phyloP scores from a whole-genome alignment of 2,329 filamentous ascomycete genomes.

The Paraphoma chrysanthemicola region DNA sequence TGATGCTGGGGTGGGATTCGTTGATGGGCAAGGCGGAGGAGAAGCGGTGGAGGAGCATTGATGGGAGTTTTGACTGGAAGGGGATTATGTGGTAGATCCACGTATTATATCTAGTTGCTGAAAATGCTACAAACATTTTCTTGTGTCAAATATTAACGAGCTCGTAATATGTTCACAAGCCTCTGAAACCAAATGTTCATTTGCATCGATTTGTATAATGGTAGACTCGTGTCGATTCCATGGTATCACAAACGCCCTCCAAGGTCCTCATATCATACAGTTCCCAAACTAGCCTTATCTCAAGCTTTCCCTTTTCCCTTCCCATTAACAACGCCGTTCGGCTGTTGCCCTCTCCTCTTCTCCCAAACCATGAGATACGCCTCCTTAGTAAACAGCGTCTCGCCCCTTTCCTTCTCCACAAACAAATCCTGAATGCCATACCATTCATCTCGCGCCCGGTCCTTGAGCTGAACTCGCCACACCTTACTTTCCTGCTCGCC shows the following conservation, averaged over 20 bases:
- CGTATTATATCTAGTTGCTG: neutral
- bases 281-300: neutral
- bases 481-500: conserved; percentile 91
- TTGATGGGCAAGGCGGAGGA: conserved; percentile 45
- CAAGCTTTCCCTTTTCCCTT: conserved; percentile 25
- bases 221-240: too few relatives aligned
- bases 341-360: conserved; percentile 63
- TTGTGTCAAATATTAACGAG: neutral
- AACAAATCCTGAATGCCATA: conserved; percentile 92
- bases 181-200: too few relatives aligned
- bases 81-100: conserved; percentile 42
- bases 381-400: conserved; percentile 91
- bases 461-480: conserved; percentile 90
- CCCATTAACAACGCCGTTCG: conserved; percentile 4
- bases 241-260: too few relatives aligned
- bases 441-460: conserved; percentile 86
- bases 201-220: too few relatives aligned
- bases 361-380: conserved; percentile 98
- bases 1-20: conserved; percentile 85
- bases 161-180: too few relatives aligned
- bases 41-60: conserved; percentile 75
- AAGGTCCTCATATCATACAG: too few relatives aligned
- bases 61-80: conserved; percentile 48
- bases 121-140: neutral
- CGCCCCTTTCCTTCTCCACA: conserved; percentile 86